A percentile compares a stretch with the other conserved stretches of the same genome.
Evolutionary conservation across 1,139 yeast species (phyloP).

Genomic region (Suhomyces maxii): DNA sequence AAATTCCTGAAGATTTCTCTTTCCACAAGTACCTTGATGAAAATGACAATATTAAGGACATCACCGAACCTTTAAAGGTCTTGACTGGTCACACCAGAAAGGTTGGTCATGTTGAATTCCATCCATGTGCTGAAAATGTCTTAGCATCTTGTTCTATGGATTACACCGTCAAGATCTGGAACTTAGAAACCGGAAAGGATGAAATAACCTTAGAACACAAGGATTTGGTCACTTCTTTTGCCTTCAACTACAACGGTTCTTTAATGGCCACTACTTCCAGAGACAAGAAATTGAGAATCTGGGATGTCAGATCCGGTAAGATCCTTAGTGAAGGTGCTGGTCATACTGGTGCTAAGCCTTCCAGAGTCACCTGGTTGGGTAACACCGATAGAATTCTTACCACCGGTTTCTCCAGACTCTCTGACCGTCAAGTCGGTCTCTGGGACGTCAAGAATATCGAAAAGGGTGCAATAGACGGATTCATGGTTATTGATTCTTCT

Average conservation of each 20-base stretch:
- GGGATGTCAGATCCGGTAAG: conserved; percentile 82
- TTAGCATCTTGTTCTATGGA: conserved; percentile 90
- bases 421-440: conserved; percentile 92
- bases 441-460: conserved; percentile 81
- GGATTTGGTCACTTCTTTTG: conserved; percentile 86
- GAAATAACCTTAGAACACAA: conserved; percentile 77
- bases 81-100: conserved; percentile 87
- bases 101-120: conserved; percentile 90
- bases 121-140: conserved; percentile 84
- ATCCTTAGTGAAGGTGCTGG: conserved; percentile 82
- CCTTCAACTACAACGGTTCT: conserved; percentile 87
- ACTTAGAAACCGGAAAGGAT: conserved; percentile 71
- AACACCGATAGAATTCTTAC: conserved; percentile 81
- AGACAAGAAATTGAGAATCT: conserved; percentile 84
- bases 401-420: conserved; percentile 91
- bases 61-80: conserved; percentile 63
- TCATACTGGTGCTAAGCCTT: conserved; percentile 89
- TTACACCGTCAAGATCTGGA: conserved; percentile 89
- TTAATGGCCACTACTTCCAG: conserved; percentile 87
- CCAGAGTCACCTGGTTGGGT: conserved; percentile 89
- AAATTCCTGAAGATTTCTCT: conserved; percentile 77
- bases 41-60: conserved; percentile 65
- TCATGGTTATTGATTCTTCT: conserved; percentile 79
- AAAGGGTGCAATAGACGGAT: conserved; percentile 86
- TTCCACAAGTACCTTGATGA: conserved; percentile 60